Percentiles rank a stretch among this genome's conserved stretches.
These are phyloP conservation scores for Poa annua DNA, from an alignment of 176 grass and related monocot species.

Conservation along the genomic window DNA sequence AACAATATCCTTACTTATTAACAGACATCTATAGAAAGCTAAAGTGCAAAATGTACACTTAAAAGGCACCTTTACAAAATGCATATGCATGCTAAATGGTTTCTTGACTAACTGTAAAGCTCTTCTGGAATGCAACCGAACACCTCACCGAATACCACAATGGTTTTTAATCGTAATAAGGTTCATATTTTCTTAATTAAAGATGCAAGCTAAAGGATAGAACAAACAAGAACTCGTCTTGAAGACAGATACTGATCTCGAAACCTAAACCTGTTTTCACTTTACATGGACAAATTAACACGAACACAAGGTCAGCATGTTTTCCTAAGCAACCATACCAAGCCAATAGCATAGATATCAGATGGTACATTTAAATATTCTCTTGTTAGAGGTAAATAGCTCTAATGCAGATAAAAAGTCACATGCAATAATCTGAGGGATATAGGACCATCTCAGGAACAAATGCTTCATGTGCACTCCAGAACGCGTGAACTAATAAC, in stretches of 20 bases:
- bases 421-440: background rate
- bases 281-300: slow-evolving; percentile 11
- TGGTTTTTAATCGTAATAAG: slow-evolving; percentile 1
- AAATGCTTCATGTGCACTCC: background rate
- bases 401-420: background rate
- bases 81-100: background rate
- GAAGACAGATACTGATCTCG: background rate
- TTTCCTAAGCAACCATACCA: slow-evolving; percentile 17
- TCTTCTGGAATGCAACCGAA: background rate
- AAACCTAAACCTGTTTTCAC: background rate
- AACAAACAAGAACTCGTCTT: background rate
- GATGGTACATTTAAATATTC: slow-evolving; percentile 12
- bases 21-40: background rate
- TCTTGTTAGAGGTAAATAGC: slow-evolving; percentile 23
- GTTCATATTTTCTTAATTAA: slow-evolving; percentile 3
- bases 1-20: background rate
- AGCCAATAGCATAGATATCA: background rate
- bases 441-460: background rate
- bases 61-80: background rate
- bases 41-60: background rate
- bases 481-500: background rate
- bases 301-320: background rate
- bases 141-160: background rate
- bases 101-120: slow-evolving; percentile 11
- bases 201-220: slow-evolving; percentile 6